Conservation (phyloP, 2,329 filamentous ascomycete genomes). For the Fusarium clavum region DNA sequence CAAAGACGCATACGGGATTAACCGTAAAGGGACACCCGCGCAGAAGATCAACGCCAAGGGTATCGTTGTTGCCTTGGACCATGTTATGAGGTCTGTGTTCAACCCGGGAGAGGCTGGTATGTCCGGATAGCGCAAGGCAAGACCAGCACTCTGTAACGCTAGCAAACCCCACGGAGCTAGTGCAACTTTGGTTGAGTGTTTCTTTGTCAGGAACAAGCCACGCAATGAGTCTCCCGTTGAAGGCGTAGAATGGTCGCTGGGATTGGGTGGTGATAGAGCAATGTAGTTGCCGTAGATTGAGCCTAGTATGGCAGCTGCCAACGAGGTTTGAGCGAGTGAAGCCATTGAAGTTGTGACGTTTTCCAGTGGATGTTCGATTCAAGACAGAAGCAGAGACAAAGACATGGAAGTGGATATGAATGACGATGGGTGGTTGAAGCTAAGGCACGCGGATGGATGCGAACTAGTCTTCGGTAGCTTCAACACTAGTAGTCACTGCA, state of each 20-base stretch:
- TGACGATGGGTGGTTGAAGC: conserved; percentile 1
- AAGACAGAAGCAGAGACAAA: neutral
- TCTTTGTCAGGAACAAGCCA: conserved; percentile 44
- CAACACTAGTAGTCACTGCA: neutral
- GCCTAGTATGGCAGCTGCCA: conserved; percentile 43
- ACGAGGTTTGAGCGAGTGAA: conserved; percentile 27
- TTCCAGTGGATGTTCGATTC: neutral
- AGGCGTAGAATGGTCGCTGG: conserved; percentile 17
- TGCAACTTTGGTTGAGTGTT: conserved; percentile 38
- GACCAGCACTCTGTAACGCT: conserved; percentile 40
- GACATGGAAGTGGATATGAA: neutral
- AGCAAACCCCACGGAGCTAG: conserved; percentile 43
- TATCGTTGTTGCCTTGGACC: conserved; percentile 51
- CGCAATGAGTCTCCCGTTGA: conserved; percentile 42
- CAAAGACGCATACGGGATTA: conserved; percentile 57
- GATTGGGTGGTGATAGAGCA: conserved; percentile 50
- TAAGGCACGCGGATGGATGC: neutral
- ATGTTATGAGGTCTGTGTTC: conserved; percentile 50
- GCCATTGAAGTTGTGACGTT: conserved; percentile 8
- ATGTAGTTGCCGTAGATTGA: conserved; percentile 49
- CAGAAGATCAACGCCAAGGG: conserved; percentile 51
- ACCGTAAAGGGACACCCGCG: conserved; percentile 49
- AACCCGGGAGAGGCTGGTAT: conserved; percentile 45
- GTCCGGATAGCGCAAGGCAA: conserved; percentile 28
- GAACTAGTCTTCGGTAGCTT: neutral